phyloP scores from a whole-genome alignment of 805 yeast genomes.

The Starmerella apis region DNA sequence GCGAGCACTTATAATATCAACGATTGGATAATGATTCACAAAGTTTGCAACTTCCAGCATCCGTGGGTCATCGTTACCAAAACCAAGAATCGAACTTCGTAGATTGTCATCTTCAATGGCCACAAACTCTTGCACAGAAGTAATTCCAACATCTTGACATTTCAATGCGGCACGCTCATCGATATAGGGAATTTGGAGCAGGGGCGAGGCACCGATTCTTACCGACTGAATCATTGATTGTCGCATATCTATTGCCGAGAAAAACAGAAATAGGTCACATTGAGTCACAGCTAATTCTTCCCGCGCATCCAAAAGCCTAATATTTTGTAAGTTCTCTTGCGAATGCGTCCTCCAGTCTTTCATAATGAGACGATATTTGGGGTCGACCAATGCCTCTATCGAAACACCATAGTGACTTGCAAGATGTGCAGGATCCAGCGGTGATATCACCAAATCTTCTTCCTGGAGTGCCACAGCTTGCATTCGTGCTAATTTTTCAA shows the following conservation, averaged over 20 bases:
- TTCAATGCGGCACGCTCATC: conserved; percentile 40
- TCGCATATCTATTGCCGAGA: conserved; percentile 72
- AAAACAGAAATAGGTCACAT: conserved; percentile 18
- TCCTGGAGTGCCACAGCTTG: conserved; percentile 47
- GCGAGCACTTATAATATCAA: conserved; percentile 54
- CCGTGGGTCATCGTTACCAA: conserved; percentile 36
- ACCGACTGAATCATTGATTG: conserved; percentile 83
- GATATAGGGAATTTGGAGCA: conserved; percentile 73
- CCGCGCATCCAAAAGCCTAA: conserved; percentile 47
- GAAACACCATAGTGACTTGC: conserved; percentile 63
- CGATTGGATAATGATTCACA: conserved; percentile 80
- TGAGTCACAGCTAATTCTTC: conserved; percentile 43
- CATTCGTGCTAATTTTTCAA: conserved; percentile 49
- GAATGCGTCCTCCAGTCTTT: neutral
- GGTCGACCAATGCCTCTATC: conserved; percentile 35
- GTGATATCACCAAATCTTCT: conserved; percentile 37
- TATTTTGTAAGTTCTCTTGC: conserved; percentile 24
- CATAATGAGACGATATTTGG: conserved; percentile 19
- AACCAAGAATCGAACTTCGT: conserved; percentile 49
- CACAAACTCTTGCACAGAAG: conserved; percentile 70
- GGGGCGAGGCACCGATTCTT: conserved; percentile 70
- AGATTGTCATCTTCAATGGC: conserved; percentile 56
- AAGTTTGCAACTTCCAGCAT: conserved; percentile 68
- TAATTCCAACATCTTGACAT: conserved; percentile 46
- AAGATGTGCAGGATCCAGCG: conserved; percentile 63